phyloP scores from a whole-genome alignment of 306 rosid species.

The Senna tora region DNA sequence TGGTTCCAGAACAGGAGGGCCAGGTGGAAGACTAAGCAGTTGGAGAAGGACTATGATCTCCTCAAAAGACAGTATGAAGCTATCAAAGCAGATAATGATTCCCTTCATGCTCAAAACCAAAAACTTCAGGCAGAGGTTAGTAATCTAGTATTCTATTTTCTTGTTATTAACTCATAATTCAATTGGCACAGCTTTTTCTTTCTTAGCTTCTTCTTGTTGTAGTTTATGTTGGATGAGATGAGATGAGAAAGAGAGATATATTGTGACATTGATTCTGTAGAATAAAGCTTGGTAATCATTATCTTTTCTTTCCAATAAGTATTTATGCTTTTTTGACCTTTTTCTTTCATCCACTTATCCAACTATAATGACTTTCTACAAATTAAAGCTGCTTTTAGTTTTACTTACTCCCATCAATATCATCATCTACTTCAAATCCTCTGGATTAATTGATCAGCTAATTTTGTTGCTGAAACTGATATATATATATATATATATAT shows the following conservation, averaged over 20 bases:
- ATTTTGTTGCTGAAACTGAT: conserved; percentile 10
- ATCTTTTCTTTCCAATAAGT: conserved; percentile 22
- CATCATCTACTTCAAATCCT: conserved; percentile 34
- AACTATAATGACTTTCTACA: conserved; percentile 36
- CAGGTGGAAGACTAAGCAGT: conserved; percentile 86
- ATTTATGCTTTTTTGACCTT: conserved; percentile 37
- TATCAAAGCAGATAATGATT: conserved; percentile 70
- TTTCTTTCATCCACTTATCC: conserved; percentile 34
- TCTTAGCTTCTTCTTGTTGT: conserved; percentile 5
- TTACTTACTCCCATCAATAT: conserved; percentile 2
- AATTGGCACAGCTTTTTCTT: not conserved
- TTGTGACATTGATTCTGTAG: conserved; percentile 23
- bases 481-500: no score
- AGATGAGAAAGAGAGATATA: conserved; percentile 6
- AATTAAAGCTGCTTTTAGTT: conserved; percentile 33
- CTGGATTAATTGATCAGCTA: conserved; percentile 26
- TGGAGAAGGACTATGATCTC: conserved; percentile 78
- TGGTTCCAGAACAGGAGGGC: conserved; percentile 92
- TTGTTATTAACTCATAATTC: conserved; percentile 6
- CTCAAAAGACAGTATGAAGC: conserved; percentile 82
- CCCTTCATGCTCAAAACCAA: conserved; percentile 68
- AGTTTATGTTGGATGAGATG: conserved; percentile 10
- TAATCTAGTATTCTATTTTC: no score
- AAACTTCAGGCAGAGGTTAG: conserved; percentile 75
- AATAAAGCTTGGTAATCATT: conserved; percentile 41